A percentile compares a stretch with the other conserved stretches of the same genome.
phyloP scores from a whole-genome alignment of 495 filamentous ascomycete genomes.

The Jackrogersella minutella region DNA sequence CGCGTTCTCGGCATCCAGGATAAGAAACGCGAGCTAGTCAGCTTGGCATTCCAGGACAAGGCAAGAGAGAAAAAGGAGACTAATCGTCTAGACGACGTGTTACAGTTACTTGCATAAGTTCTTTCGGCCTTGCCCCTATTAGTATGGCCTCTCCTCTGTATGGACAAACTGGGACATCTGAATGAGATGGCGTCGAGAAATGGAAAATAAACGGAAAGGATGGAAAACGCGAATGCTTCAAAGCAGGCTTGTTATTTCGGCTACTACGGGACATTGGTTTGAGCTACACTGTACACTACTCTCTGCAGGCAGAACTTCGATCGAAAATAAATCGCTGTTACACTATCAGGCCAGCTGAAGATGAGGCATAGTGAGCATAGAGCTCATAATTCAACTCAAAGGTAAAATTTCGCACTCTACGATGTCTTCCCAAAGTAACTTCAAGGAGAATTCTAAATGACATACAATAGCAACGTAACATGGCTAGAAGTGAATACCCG shows the following conservation, averaged over 20 bases:
- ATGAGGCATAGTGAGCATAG: background rate
- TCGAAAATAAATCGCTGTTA: background rate
- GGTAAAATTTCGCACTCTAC: background rate
- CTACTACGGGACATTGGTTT: background rate
- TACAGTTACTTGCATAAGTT: constrained; percentile 48
- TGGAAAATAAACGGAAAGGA: background rate
- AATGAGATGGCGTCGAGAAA: background rate
- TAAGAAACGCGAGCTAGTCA: constrained; percentile 81
- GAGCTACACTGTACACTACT: background rate
- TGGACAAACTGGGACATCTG: background rate
- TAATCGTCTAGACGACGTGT: constrained; percentile 52
- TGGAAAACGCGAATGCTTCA: background rate
- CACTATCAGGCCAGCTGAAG: background rate
- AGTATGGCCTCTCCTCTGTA: background rate
- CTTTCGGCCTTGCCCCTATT: background rate
- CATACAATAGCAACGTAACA: background rate
- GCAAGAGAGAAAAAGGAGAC: constrained; percentile 53
- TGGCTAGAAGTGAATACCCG: background rate
- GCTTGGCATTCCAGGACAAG: constrained; percentile 75
- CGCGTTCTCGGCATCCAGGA: constrained; percentile 81
- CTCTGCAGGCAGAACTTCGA: background rate
- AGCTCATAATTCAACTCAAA: background rate
- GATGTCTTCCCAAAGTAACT: background rate
- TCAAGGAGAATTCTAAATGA: background rate
- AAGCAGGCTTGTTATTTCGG: background rate